A percentile compares a stretch with the other conserved stretches of the same genome.
These are phyloP conservation scores for Botryotinia convoluta DNA, from an alignment of 2,329 filamentous ascomycete genomes.

Conservation along the genomic window DNA sequence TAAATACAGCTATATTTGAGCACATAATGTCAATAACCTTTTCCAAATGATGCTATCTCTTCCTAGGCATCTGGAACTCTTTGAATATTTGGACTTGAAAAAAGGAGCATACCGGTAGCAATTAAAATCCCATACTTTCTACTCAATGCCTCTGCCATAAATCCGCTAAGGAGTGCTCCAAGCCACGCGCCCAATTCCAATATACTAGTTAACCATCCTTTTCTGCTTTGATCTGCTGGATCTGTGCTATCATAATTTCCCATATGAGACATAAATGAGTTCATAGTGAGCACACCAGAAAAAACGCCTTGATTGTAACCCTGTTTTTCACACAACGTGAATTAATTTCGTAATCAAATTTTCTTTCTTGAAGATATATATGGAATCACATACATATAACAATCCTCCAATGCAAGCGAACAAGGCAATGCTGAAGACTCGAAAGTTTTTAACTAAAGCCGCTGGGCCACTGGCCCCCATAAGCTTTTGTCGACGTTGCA, in stretches of 20 bases:
- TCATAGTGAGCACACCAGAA: constrained; percentile 63
- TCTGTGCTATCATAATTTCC: constrained; percentile 50
- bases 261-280: constrained; percentile 53
- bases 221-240: constrained; percentile 50
- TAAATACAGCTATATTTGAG: constrained; percentile 50
- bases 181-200: constrained; percentile 76
- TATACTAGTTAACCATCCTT: constrained; percentile 63
- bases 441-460: constrained; percentile 58
- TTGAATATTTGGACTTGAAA: neutral
- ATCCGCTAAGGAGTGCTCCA: constrained; percentile 67
- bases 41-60: neutral
- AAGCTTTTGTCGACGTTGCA: constrained; percentile 51
- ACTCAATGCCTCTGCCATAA: constrained; percentile 66
- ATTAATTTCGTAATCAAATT: neutral
- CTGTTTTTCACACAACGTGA: constrained; percentile 2
- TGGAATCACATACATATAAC: constrained; percentile 40
- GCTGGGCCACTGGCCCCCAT: constrained; percentile 52
- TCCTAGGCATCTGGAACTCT: neutral
- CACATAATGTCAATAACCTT: neutral
- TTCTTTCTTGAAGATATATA: neutral
- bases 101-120: constrained; percentile 46
- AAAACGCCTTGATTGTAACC: constrained; percentile 77
- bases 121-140: constrained; percentile 69
- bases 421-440: constrained; percentile 57
- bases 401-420: constrained; percentile 63